Conservation (phyloP, 768 basidiomycete genomes). For the Termitomyces titanicus region DNA sequence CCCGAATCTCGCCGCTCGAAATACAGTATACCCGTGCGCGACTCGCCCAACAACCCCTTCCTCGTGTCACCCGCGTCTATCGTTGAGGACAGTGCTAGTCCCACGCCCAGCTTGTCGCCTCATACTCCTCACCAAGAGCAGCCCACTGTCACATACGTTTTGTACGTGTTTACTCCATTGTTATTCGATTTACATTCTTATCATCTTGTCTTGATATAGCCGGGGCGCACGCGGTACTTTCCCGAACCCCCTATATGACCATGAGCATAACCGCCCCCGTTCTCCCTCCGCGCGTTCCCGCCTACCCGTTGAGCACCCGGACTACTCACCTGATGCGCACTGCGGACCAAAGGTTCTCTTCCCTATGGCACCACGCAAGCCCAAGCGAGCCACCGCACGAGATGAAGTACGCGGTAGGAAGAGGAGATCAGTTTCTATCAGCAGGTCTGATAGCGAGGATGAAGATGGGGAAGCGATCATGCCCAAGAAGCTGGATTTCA, state of each 20-base stretch:
- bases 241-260: constrained; percentile 61
- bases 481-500: constrained; percentile 26
- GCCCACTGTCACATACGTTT: constrained; percentile 67
- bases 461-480: constrained; percentile 14
- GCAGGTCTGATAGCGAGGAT: constrained; percentile 19
- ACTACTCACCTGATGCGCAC: constrained; percentile 54
- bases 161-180: constrained; percentile 42
- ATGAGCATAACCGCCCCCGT: constrained; percentile 33
- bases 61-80: constrained; percentile 35
- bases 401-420: constrained; percentile 9
- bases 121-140: constrained; percentile 45
- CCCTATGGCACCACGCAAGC: constrained; percentile 25
- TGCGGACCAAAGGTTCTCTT: constrained; percentile 61
- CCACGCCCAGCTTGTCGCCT: constrained; percentile 25
- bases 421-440: constrained; percentile 14
- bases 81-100: constrained; percentile 28
- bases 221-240: constrained; percentile 63
- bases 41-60: constrained; percentile 75
- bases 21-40: constrained; percentile 34
- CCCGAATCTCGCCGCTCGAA: constrained; percentile 24
- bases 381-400: constrained; percentile 4
- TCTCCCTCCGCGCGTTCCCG: constrained; percentile 44
- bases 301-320: constrained; percentile 60
- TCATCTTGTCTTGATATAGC: constrained; percentile 32
- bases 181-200: neutral